Evolutionary conservation across 2,329 filamentous ascomycete species (phyloP).

Genomic region (Fusarium compactum): DNA sequence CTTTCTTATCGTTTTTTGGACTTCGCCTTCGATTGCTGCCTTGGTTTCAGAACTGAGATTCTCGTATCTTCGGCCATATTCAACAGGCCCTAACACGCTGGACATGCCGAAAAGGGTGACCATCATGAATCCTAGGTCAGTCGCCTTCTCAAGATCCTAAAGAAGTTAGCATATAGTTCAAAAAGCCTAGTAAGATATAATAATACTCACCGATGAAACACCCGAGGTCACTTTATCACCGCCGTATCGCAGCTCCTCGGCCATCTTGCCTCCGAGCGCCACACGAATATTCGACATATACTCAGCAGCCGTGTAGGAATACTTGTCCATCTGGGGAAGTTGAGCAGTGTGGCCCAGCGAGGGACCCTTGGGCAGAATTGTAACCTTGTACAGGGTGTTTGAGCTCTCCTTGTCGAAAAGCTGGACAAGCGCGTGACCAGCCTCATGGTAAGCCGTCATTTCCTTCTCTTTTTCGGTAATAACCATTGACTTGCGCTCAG

Average conservation of each 20-base stretch:
- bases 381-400: slow-evolving; percentile 93
- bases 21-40: slow-evolving; percentile 87
- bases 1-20: slow-evolving; percentile 85
- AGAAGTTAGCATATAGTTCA: slow-evolving; percentile 44
- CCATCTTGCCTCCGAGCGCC: slow-evolving; percentile 86
- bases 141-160: slow-evolving; percentile 86
- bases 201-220: slow-evolving; percentile 75
- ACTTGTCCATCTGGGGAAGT: slow-evolving; percentile 92
- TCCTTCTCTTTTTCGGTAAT: slow-evolving; percentile 95
- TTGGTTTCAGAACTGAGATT: slow-evolving; percentile 88
- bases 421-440: slow-evolving; percentile 91
- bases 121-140: slow-evolving; percentile 85
- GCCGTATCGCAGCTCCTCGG: slow-evolving; percentile 92
- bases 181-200: background rate
- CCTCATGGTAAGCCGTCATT: slow-evolving; percentile 96
- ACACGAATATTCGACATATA: slow-evolving; percentile 85
- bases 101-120: slow-evolving; percentile 94
- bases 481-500: slow-evolving; percentile 88
- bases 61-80: slow-evolving; percentile 84
- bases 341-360: slow-evolving; percentile 88
- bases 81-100: slow-evolving; percentile 86
- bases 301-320: slow-evolving; percentile 87
- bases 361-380: slow-evolving; percentile 90
- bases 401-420: slow-evolving; percentile 80
- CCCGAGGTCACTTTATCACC: slow-evolving; percentile 92